A percentile compares a stretch with the other conserved stretches of the same genome.
Conservation (phyloP, 306 rosid genomes). For the Arachis stenosperma region DNA sequence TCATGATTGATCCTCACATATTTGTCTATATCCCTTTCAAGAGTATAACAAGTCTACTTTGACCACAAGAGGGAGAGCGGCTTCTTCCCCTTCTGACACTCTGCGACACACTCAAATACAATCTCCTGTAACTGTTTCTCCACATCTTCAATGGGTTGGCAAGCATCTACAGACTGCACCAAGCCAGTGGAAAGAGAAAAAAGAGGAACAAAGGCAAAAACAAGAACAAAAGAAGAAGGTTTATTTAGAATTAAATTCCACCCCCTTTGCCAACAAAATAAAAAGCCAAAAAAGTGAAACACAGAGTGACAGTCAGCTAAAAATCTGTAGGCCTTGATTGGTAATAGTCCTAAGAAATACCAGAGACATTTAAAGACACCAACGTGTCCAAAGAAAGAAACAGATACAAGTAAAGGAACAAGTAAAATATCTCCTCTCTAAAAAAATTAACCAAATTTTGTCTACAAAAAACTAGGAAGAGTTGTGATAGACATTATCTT, state of each 20-base stretch:
- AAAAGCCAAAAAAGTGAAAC: background rate
- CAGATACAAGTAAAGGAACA: too few species aligned
- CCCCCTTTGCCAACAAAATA: background rate
- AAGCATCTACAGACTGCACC: slow-evolving; percentile 78
- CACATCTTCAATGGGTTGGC: slow-evolving; percentile 69
- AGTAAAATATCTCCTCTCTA: too few species aligned
- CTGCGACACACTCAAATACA: slow-evolving; percentile 52
- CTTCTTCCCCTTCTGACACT: slow-evolving; percentile 65
- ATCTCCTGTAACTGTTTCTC: slow-evolving; percentile 75
- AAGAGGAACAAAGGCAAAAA: background rate
- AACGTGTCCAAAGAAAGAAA: too few species aligned
- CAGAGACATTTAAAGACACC: too few species aligned
- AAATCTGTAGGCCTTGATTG: too few species aligned
- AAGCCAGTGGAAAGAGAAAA: slow-evolving; percentile 14
- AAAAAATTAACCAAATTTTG: too few species aligned
- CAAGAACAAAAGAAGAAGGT: background rate
- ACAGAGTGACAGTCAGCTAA: background rate
- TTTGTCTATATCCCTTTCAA: slow-evolving; percentile 20
- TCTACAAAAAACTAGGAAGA: too few species aligned
- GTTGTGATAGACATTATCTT: too few species aligned
- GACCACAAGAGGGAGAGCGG: slow-evolving; percentile 70
- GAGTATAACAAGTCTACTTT: slow-evolving; percentile 25
- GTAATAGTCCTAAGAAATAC: too few species aligned
- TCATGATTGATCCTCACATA: background rate
- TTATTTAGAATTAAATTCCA: slow-evolving; percentile 15